Conservation (phyloP, 2,329 filamentous ascomycete species). For the Penicillium sp. region DNA sequence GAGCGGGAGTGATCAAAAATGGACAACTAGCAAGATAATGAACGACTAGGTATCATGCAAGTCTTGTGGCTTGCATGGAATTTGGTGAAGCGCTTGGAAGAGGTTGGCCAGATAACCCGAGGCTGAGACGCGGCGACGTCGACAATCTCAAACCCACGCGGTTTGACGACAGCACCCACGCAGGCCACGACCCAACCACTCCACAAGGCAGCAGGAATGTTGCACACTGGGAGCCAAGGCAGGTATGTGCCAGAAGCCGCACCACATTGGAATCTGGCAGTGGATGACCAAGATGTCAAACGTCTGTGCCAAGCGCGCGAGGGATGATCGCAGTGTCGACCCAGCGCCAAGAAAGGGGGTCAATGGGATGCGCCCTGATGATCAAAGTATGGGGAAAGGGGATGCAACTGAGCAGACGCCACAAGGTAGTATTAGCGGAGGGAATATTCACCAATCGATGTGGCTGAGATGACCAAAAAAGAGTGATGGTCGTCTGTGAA, state of each 20-base stretch:
- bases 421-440: conserved; percentile 8
- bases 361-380: conserved; percentile 4
- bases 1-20: background rate
- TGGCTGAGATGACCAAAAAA: background rate
- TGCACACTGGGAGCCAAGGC: background rate
- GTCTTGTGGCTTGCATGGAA: background rate
- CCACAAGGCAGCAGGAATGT: conserved; percentile 3
- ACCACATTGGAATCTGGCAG: conserved; percentile 1
- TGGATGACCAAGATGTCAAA: conserved; percentile 7
- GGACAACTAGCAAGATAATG: too few species aligned
- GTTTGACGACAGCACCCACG: background rate
- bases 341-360: conserved; percentile 18
- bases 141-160: too few species aligned
- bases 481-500: conserved; percentile 1
- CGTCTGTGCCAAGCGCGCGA: conserved; percentile 6
- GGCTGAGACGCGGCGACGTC: background rate
- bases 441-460: conserved; percentile 3
- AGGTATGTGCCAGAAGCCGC: background rate
- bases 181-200: conserved; percentile 2
- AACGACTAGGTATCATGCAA: too few species aligned
- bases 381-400: conserved; percentile 13
- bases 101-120: conserved; percentile 1
- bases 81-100: background rate
- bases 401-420: too few species aligned
- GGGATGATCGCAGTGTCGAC: conserved; percentile 11